Evolutionary conservation across 2,329 filamentous ascomycete genomes (phyloP), one percentile per base, ranked within the genome.

Genomic region (Talaromyces sp.): DNA sequence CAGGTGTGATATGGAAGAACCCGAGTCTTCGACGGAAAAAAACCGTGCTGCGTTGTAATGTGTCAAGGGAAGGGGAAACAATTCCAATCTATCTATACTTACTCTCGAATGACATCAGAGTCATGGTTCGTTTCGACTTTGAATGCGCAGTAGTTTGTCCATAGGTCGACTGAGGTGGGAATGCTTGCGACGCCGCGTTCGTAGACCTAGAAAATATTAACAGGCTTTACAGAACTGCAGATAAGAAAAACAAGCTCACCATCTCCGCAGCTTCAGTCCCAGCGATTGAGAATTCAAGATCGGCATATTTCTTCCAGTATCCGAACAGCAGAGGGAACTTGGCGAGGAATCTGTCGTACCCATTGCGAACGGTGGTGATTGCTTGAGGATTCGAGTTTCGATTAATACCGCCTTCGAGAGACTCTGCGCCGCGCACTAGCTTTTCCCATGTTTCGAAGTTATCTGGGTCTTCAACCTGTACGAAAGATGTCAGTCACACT

Each of bases 231-330:
- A 8, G 17, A 10, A 2, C 2, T 34, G 22, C 7, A 72, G 34
- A 70, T 31, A n/a, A 38, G 29, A 56, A 43, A 43, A 8, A 36
- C 61, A 29, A 31, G 15, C 85, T 74, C 78, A 97, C 93, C 91
- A 97, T 96, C 79, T 98, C 95, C 63, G 95, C 95, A 51, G 94
- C 94, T 82, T 99, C 95, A 5, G 95, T 96, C 19, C 95, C 95
- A 4, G 93, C 93, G 70, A 99, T 97, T 60, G 93, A 93, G 81
- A 99, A 99, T 75, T 99, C 95, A 69, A 96, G 85, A 74, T 98
- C 94, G 74, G 95, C 95, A 84, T 98, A 99, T 78, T 97, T 98
- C 83, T 98, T 98, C 95, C 95, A 99, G 82, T 98, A 99, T 61
- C 94, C 95, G 74, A 98, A 99, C 45, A 98, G 87, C 11, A 98